These are phyloP conservation scores for Pleurotus sapidus DNA, from an alignment of 768 basidiomycete genomes.

Conservation along the genomic window DNA sequence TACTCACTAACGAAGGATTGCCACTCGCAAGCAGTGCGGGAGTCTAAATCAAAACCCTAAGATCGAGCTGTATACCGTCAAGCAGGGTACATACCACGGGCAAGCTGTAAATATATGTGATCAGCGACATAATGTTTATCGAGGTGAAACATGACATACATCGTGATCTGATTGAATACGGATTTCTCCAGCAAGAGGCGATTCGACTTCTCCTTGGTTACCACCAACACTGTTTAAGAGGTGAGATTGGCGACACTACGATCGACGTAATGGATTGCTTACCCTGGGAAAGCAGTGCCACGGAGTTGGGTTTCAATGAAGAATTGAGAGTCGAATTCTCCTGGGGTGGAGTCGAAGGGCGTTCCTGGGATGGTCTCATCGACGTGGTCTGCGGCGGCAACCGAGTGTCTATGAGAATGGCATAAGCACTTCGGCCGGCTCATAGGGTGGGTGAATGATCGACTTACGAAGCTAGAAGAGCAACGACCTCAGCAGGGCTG, in stretches of 20 bases:
- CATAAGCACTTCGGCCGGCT: neutral
- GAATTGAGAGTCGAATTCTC: conserved; percentile 28
- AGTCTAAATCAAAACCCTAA: conserved; percentile 16
- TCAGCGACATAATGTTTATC: neutral
- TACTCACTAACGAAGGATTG: conserved; percentile 26
- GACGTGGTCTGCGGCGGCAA: conserved; percentile 20
- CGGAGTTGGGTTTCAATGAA: conserved; percentile 29
- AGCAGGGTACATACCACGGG: conserved; percentile 8
- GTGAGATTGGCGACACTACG: conserved; percentile 7
- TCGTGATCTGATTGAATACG: conserved; percentile 16
- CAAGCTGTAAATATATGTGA: conserved; percentile 10
- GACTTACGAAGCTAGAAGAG: conserved; percentile 18
- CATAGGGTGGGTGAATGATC: no score
- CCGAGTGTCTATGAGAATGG: conserved; percentile 10
- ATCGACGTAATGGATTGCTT: conserved; percentile 9
- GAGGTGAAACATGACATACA: conserved; percentile 2
- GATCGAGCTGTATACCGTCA: conserved; percentile 8
- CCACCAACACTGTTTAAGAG: conserved; percentile 18
- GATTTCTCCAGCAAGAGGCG: conserved; percentile 14
- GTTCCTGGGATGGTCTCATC: conserved; percentile 14
- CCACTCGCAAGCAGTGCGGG: conserved; percentile 35
- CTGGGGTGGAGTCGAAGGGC: conserved; percentile 32
- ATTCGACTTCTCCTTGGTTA: conserved; percentile 17
- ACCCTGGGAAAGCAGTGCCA: conserved; percentile 22
- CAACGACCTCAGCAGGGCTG: conserved; percentile 13